Evolutionary conservation across 2,329 filamentous ascomycete species (phyloP).

Genomic region (Byssochlamys sp.): DNA sequence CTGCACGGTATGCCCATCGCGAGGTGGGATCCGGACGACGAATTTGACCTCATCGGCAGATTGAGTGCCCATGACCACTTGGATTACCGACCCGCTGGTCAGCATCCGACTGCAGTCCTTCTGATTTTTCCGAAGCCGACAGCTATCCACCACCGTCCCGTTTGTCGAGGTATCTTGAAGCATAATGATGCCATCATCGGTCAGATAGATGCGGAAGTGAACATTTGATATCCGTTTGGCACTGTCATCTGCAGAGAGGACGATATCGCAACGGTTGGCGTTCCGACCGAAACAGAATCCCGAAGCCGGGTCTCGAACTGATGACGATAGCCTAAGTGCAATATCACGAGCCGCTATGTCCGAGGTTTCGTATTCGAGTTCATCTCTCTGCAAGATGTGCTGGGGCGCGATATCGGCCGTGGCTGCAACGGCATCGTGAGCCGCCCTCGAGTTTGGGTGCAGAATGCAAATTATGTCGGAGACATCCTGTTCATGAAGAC

Average conservation of each 20-base stretch:
- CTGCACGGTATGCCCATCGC: constrained; percentile 57
- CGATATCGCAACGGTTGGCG: constrained; percentile 57
- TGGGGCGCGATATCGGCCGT: constrained; percentile 46
- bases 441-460: constrained; percentile 64
- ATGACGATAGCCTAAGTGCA: constrained; percentile 68
- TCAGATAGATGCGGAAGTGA: constrained; percentile 92
- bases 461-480: constrained; percentile 84
- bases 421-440: constrained; percentile 58
- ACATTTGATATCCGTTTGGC: constrained; percentile 74
- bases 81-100: constrained; percentile 61
- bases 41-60: constrained; percentile 61
- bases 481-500: constrained; percentile 70
- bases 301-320: constrained; percentile 54
- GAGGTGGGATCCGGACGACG: constrained; percentile 71
- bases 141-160: constrained; percentile 74
- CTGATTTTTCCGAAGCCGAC: constrained; percentile 50
- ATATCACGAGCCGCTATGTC: constrained; percentile 48
- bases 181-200: constrained; percentile 78
- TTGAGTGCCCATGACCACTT: constrained; percentile 48
- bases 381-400: constrained; percentile 50
- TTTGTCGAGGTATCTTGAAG: constrained; percentile 92
- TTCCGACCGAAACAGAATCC: constrained; percentile 88
- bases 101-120: constrained; percentile 54
- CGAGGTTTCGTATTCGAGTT: constrained; percentile 32
- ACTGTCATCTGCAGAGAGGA: constrained; percentile 59